A percentile compares a stretch with the other conserved stretches of the same genome.
Evolutionary conservation across 148 eudicot species (phyloP).

Genomic region (Vaccinium corymbosum): DNA sequence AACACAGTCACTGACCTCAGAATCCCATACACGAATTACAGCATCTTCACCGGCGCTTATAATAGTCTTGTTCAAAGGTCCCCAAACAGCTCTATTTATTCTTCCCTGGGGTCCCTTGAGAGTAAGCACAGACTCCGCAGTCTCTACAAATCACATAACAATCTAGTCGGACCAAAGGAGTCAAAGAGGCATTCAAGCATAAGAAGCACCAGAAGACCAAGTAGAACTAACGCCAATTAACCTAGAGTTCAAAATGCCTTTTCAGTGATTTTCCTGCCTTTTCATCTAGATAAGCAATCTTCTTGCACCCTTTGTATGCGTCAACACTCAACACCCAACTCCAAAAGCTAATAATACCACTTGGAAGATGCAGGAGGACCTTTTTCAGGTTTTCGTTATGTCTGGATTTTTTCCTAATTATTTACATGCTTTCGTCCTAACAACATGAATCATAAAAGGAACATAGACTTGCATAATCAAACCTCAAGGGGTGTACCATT

Average conservation of each 20-base stretch:
- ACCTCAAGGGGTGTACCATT: not conserved
- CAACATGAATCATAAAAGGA: not conserved
- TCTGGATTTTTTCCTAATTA: not conserved
- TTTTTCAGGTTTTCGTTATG: not conserved
- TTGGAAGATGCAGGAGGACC: not conserved
- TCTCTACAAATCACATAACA: slow-evolving; percentile 45
- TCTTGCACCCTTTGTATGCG: not conserved
- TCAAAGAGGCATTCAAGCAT: not conserved
- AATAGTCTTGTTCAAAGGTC: slow-evolving; percentile 81
- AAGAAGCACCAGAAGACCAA: not conserved
- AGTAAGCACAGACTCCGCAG: slow-evolving; percentile 56
- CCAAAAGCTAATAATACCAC: not conserved
- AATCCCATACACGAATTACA: slow-evolving; percentile 83
- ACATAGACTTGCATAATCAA: not conserved
- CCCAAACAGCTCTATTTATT: slow-evolving; percentile 96
- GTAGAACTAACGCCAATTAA: slow-evolving; percentile 7
- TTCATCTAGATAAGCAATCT: not conserved
- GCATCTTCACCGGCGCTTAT: slow-evolving; percentile 95
- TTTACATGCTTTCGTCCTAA: not conserved
- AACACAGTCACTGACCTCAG: slow-evolving; percentile 47
- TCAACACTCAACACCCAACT: too few relatives aligned
- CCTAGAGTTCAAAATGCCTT: not conserved
- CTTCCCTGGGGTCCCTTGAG: slow-evolving; percentile 84
- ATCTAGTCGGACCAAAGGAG: not conserved
- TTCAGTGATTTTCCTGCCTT: not conserved